phyloP scores from a whole-genome alignment of 805 yeast species.

The Kuraishia piskuri region DNA sequence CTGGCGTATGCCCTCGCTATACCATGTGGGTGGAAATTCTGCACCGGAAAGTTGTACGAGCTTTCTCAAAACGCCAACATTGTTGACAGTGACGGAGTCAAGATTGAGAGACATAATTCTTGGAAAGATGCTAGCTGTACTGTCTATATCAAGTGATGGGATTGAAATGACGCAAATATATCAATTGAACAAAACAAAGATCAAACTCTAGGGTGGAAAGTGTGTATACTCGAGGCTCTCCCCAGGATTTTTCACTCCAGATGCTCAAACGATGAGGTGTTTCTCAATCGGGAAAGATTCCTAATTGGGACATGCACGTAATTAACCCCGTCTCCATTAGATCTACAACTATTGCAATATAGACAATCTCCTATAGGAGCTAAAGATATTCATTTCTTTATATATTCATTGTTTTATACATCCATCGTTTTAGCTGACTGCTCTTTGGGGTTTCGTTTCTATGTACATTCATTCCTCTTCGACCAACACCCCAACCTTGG shows the following conservation, averaged over 20 bases:
- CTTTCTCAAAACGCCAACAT: conserved; percentile 47
- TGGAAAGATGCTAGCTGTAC: conserved; percentile 1
- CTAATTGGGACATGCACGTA: conserved; percentile 14
- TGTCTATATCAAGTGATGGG: too few species aligned
- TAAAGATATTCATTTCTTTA: too few species aligned
- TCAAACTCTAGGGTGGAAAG: too few species aligned
- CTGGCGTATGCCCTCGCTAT: conserved; percentile 33
- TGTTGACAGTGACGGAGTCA: conserved; percentile 53
- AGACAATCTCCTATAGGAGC: too few species aligned
- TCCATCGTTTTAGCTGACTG: too few species aligned
- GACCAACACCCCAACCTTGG: conserved; percentile 65
- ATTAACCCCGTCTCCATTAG: conserved; percentile 9
- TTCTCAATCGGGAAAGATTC: conserved; percentile 41
- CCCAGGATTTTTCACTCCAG: conserved; percentile 5
- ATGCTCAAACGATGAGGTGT: not conserved
- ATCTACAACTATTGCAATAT: not conserved
- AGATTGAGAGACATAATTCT: conserved; percentile 33
- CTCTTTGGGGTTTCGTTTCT: too few species aligned
- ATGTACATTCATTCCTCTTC: conserved; percentile 11
- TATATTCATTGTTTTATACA: too few species aligned
- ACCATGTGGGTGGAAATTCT: conserved; percentile 44
- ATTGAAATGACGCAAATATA: too few species aligned
- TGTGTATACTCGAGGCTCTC: too few species aligned
- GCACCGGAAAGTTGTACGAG: conserved; percentile 39
- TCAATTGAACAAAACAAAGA: too few species aligned